Evolutionary conservation across 2,329 filamentous ascomycete genomes (phyloP), one percentile per base, ranked within the genome.

Genomic region (Ophiosphaerella narmari): DNA sequence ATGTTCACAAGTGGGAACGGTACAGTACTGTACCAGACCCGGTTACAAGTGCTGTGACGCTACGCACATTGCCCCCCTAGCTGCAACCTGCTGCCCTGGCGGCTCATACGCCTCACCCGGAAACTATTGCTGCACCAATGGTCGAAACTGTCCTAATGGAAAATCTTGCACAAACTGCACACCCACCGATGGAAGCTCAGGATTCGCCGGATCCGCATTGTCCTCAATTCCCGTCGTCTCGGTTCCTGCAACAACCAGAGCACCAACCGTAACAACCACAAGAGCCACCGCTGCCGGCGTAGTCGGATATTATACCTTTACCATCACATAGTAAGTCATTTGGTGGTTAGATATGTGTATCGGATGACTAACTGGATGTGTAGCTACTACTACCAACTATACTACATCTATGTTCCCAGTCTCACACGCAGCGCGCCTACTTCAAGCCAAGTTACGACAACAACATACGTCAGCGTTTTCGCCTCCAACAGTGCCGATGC

Each of bases 321-420:
- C 46, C n/a, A 48, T 48, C 24, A 48, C 46, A 13, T 48, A 48
- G 46, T 48, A 43, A 36, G 46, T 33, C 2, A 32, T 23, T 23
- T 23, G 7, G 7, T 33, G 12, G 12, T 5, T 18, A 4, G 7
- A 18, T n/a, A 16, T 4, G 7, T 39, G 23, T 13, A 40, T 11
- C 12, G 23, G 6, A 7, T 11, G 8, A 34, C 14, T 37, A 32
- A 12, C 39, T 16, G 7, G 13, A 24, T 12, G 3, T 24, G 24
- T 35, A 48, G 46, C 26, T 48, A 37, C 16, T 48, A 48, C 39
- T 48, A 42, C 24, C 32, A 21, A n/a, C 33, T 31, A 21, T 48
- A 48, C 23, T 48, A 33, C 24, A 31, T 48, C 12, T 48, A 48
- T 21, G 46, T 48, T 26, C 39, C 32, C 12, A 33, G 16, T 12